Percentiles rank a stretch among this genome's conserved stretches.
Evolutionary conservation across 2,329 filamentous ascomycete species (phyloP).

Genomic region (Colletotrichum navitas): DNA sequence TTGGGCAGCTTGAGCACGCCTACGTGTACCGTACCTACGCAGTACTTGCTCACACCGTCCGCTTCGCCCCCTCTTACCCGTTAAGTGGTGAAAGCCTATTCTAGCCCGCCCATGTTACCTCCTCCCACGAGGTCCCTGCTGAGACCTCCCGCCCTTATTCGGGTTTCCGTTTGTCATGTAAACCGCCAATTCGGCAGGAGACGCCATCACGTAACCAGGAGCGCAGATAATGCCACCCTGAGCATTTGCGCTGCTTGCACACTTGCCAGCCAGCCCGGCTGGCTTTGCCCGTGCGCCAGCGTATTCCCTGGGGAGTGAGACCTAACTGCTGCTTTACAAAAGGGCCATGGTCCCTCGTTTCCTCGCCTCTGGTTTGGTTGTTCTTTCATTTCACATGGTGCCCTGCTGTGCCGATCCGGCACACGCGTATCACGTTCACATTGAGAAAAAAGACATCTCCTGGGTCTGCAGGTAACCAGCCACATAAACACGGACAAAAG

Average conservation of each 20-base stretch:
- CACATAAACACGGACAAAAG: not conserved
- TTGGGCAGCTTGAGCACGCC: not conserved
- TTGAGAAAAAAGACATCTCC: not conserved
- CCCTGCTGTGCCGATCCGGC: not conserved
- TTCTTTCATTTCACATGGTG: not conserved
- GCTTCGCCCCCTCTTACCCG: not conserved
- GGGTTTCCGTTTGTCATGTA: constrained; percentile 41
- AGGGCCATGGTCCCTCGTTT: not conserved
- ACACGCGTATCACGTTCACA: not conserved
- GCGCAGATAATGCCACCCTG: constrained; percentile 38
- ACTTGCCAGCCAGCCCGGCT: constrained; percentile 1
- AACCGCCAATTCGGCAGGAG: constrained; percentile 39
- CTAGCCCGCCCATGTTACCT: not conserved
- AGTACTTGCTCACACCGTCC: not conserved
- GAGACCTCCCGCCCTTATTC: constrained; percentile 17
- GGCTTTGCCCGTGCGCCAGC: not conserved
- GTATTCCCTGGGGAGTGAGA: not conserved
- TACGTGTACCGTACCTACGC: not conserved
- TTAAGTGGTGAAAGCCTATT: not conserved
- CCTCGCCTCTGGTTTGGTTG: not conserved
- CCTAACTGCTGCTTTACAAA: not conserved
- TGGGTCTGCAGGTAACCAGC: not conserved
- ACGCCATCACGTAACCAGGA: constrained; percentile 36
- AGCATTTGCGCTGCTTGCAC: not conserved
- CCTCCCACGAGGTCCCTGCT: constrained; percentile 3